Percentiles rank a stretch among this genome's conserved stretches.
phyloP scores from a whole-genome alignment of 306 rosid genomes.

The Cicer chorassanicum region DNA sequence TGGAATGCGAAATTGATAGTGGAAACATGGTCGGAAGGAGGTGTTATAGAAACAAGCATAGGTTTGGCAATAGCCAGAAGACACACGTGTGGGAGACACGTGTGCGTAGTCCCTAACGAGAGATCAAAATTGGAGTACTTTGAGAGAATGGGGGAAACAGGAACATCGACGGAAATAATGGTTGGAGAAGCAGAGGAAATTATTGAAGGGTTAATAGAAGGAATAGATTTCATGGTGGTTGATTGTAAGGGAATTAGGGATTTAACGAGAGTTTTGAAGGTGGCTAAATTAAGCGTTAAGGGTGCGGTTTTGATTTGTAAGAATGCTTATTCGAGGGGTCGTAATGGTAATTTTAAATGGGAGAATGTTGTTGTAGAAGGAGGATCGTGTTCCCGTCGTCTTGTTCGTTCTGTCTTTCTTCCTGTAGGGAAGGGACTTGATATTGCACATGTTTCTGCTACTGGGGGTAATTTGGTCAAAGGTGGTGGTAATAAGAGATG shows the following conservation, averaged over 20 bases:
- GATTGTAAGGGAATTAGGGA: constrained; percentile 56
- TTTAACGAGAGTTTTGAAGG: constrained; percentile 49
- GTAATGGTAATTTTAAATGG: constrained; percentile 62
- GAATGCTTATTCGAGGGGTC: constrained; percentile 55
- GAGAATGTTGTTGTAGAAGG: constrained; percentile 55
- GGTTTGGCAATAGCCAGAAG: constrained; percentile 72
- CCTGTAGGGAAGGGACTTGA: constrained; percentile 90
- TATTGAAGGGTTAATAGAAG: constrained; percentile 52
- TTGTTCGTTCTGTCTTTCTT: constrained; percentile 80
- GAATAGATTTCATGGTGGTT: constrained; percentile 86
- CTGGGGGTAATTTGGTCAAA: constrained; percentile 47
- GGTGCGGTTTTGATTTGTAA: constrained; percentile 83
- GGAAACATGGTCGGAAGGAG: constrained; percentile 87
- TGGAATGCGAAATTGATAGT: constrained; percentile 82
- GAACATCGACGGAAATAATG: constrained; percentile 52
- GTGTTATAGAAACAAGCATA: constrained; percentile 63
- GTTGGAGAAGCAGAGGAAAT: constrained; percentile 78
- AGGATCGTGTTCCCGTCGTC: constrained; percentile 42
- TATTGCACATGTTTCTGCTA: constrained; percentile 73
- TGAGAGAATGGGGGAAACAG: constrained; percentile 47
- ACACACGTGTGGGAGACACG: constrained; percentile 76
- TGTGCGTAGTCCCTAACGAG: constrained; percentile 84
- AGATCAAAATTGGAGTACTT: constrained; percentile 57
- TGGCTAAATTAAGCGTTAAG: constrained; percentile 60
- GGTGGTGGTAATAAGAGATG: constrained; percentile 52